Evolutionary conservation across 805 yeast genomes (phyloP), one percentile per base, ranked within the genome.

Genomic region (Saccharomycopsis sp.): DNA sequence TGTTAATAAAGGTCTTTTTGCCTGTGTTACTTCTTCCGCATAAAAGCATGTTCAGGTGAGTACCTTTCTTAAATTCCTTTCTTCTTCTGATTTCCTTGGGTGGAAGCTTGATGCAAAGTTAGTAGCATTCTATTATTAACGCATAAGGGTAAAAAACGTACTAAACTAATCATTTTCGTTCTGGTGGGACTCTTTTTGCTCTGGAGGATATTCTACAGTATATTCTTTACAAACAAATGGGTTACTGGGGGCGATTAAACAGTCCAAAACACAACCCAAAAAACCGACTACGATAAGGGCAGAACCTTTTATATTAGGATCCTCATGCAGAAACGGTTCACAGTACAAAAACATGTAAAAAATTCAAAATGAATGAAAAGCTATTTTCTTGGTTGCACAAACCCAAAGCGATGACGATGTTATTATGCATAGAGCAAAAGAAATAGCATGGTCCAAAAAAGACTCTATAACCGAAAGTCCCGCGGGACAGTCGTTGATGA

Each of bases 21-120:
- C 96, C 96, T 3, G 85, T 77, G 2, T 92, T 92, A 68, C 82
- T 78, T 60, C 83, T 82, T 2, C 96, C 96, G 56, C 83, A 79
- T 17, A 87, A 81, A 78, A 89, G 78, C 59, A 88, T 70, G 19
- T 87, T 82, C 66, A 88, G 82, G 62, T 81, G 82, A 60, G 82
- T 75, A 7, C 85, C 85, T 67, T 80, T 79, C 65, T 81, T 84
- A 58, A 85, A 81, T 66, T 80, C 83, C 68, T 83, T 86, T 58
- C 84, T 77, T 63, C 86, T 76, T 56, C 85, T 75, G 59, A 82
- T 68, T 57, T 72, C 75, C 56, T 73, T 76, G 3, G 75, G 73
- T 2, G 72, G 67, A 7, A 58, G 53, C 64, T 62, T 22, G 2
- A 14, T 12, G 47, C 22, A 2, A 14, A 51, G 20, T 23, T 47